These are phyloP conservation scores for Periglandula ipomoeae DNA, from an alignment of 2,329 filamentous ascomycete species.

Conservation along the genomic window DNA sequence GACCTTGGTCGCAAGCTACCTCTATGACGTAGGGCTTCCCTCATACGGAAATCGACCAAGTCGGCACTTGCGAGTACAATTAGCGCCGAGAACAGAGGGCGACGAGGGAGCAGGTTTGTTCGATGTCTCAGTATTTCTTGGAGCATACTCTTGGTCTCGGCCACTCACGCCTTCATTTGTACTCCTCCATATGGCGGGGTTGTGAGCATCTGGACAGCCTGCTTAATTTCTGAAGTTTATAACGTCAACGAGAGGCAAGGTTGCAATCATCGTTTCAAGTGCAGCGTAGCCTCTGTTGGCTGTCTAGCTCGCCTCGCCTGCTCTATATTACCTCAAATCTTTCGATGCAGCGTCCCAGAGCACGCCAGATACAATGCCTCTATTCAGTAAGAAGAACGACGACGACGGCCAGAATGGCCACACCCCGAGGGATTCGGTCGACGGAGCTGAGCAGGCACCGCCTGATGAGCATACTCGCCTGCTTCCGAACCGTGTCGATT, in stretches of 20 bases:
- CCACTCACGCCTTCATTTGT: neutral
- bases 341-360: neutral
- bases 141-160: neutral
- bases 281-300: too few species aligned
- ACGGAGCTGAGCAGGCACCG: slow-evolving; percentile 18
- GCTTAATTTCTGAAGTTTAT: too few species aligned
- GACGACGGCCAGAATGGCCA: slow-evolving; percentile 13
- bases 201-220: too few species aligned
- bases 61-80: neutral
- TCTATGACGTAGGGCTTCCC: slow-evolving; percentile 9
- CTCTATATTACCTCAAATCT: neutral
- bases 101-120: neutral
- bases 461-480: slow-evolving; percentile 53
- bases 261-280: neutral
- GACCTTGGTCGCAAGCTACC: neutral
- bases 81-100: neutral
- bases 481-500: slow-evolving; percentile 57
- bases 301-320: too few species aligned
- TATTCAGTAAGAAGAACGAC: slow-evolving; percentile 21
- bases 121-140: neutral
- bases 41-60: neutral
- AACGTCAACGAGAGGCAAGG: neutral
- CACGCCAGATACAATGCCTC: slow-evolving; percentile 20
- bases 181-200: neutral
- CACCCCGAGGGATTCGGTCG: slow-evolving; percentile 9